Base-by-base conservation (phyloP, 306 rosid genomes). In the Morella rubra region DNA sequence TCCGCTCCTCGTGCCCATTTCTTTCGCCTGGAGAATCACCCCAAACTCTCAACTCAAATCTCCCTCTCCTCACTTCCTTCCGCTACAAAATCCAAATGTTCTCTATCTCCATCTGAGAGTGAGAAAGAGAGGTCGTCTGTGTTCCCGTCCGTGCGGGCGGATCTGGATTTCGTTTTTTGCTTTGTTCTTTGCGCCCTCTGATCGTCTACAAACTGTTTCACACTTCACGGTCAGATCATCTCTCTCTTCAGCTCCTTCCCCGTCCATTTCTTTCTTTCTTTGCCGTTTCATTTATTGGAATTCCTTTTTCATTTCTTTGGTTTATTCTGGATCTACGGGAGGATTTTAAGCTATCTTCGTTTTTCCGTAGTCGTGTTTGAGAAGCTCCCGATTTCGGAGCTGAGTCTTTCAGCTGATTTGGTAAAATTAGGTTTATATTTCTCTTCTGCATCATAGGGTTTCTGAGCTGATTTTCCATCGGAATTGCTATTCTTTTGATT, bases 161-260 rank as follows among this genome's bases (percentile, higher is more conserved):
- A 82, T 86, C 83, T 61, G 78, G 77, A 74, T 85, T 58, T 20
- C 20, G 8, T 58, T 22, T 6, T 22, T 10, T 58, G 81, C 73
- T 83, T 73, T 71, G 80, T 69, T 32, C 79, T 78, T 79, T 85
- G 65, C 69, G 66, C 71, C 76, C 76, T 80, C 80, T 80, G 79
- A 84, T 85, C 79, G 22, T 81, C 68, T 76, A 59, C 45, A 44
- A 67, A 19, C 67, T 89, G 55, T 61, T 80, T 61, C 71, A 67
- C 74, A 79, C 79, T 44, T 71, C 84, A 72, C 82, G 86, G 88
- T 89, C 22, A 73, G 80, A 69, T 73, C 73, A 24, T 64, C 24
- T 72, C 45, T 64, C 41, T 50, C 40, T 62, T n/a, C 72, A 32
- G 37, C 37, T 32, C 37, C 37, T 32, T 32, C 37, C 37, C 37